Evolutionary conservation across 352 stramenopile species (phyloP), one percentile per base, ranked within the genome.

Genomic region (Globisporangium megalacanthum): DNA sequence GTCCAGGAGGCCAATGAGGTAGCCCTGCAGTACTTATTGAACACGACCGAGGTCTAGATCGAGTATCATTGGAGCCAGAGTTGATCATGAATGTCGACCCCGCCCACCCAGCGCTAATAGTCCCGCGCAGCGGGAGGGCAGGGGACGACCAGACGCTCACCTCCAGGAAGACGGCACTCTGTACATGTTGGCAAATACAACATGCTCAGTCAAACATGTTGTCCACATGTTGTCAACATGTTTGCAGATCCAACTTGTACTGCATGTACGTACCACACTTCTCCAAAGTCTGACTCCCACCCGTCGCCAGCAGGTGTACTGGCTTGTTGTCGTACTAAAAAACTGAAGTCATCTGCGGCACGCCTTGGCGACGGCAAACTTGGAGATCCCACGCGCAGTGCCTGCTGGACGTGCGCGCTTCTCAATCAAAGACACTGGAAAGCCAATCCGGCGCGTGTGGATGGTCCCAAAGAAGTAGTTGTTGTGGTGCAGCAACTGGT

Each of bases 1-100:
- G 46, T 52, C 46, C 1, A 31, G 0, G 3, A 52, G 11, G 5
- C 46, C 20, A n/a, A n/a, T n/a, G 9, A 37, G 20, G 8, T 20
- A 52, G 9, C 20, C 20, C 37, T 37, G 46, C 37, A 52, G 46
- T 52, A 52, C 20, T 52, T 52, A 1, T 29, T 52, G 25, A 52
- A 52, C 11, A 14, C n/a, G 6, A 52, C 7, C 2, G 46, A 19
- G 1, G 37, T 6, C 20, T 52, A 25, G 9, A 36, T 10, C 4
- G 46, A 52, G 46, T 52, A 52, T 8, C 20, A 13, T 8, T 52
- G 46, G 4, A 52, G 20, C 2, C 46, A 10, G 0, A 52, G 8
- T n/a, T 36, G 22, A 25, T 35, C 46, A 10, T 52, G 46, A n/a
- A 52, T 15, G 46, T 52, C 46, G 14, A 52, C 46, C 31, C 46